A percentile compares a stretch with the other conserved stretches of the same genome.
Conservation (phyloP, 2,329 filamentous ascomycete genomes). For the Stachybotrys echinatus region DNA sequence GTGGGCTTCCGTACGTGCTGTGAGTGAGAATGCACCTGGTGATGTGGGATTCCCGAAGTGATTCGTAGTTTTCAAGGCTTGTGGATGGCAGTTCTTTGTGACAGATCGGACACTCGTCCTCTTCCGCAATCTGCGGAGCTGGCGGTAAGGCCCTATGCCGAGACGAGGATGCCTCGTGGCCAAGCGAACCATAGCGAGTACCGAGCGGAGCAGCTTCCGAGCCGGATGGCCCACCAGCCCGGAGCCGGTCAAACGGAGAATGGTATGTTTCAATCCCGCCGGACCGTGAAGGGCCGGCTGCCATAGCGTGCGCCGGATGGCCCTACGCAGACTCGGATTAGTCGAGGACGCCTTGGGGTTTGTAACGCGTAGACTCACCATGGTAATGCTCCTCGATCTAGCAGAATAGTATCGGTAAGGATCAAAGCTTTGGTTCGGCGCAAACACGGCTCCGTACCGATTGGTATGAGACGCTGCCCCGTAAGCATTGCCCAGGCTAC, state of each 20-base stretch:
- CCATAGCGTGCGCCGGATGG: constrained; percentile 4
- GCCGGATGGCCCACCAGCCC: constrained; percentile 27
- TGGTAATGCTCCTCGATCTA: constrained; percentile 40
- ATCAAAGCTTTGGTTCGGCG: constrained; percentile 24
- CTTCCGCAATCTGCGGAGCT: constrained; percentile 55
- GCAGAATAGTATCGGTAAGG: constrained; percentile 25
- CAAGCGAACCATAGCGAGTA: constrained; percentile 23
- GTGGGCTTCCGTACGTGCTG: constrained; percentile 40
- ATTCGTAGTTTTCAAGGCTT: constrained; percentile 46
- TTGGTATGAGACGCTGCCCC: constrained; percentile 19
- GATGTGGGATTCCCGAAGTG: constrained; percentile 53
- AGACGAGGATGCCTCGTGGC: constrained; percentile 22
- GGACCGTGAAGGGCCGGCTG: constrained; percentile 16
- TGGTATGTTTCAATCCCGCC: constrained; percentile 24
- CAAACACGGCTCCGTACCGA: constrained; percentile 31
- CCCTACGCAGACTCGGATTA: constrained; percentile 6
- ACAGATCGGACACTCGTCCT: constrained; percentile 76
- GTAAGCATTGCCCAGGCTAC: constrained; percentile 30
- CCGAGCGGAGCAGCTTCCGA: constrained; percentile 23
- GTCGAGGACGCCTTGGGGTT: constrained; percentile 7
- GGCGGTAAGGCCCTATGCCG: constrained; percentile 33
- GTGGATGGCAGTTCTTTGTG: constrained; percentile 63
- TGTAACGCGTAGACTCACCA: too few relatives aligned
- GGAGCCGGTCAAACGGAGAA: constrained; percentile 31
- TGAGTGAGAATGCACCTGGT: constrained; percentile 50